phyloP scores from a whole-genome alignment of 805 yeast genomes.

The Kazachstania africana region DNA sequence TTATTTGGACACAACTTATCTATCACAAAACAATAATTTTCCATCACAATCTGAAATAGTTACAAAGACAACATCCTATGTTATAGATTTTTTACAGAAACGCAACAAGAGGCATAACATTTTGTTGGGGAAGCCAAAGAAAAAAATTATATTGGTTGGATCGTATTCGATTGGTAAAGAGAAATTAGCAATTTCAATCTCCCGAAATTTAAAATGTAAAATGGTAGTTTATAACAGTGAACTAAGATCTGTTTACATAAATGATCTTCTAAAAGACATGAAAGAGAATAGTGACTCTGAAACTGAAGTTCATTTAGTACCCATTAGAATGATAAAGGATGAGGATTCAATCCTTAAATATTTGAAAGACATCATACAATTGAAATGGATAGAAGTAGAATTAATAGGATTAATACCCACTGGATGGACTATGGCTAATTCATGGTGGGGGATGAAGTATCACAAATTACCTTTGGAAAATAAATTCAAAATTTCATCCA shows the following conservation, averaged over 20 bases:
- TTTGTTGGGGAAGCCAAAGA: constrained; percentile 1
- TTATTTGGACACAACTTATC: constrained; percentile 85
- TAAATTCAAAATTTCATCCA: constrained; percentile 6
- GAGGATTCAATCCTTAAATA: constrained; percentile 21
- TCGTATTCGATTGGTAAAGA: constrained; percentile 92
- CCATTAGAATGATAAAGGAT: constrained; percentile 45
- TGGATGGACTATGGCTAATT: constrained; percentile 65
- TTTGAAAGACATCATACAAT: constrained; percentile 5
- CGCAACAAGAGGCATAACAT: background rate
- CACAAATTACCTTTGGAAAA: constrained; percentile 6
- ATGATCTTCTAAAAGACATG: background rate
- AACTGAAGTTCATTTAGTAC: constrained; percentile 51
- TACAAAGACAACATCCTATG: constrained; percentile 42
- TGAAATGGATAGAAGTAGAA: constrained; percentile 11
- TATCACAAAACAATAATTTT: constrained; percentile 60
- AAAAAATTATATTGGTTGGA: constrained; percentile 44
- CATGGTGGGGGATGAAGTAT: constrained; percentile 6
- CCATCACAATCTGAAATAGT: constrained; percentile 70
- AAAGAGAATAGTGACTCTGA: background rate
- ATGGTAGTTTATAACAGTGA: constrained; percentile 29
- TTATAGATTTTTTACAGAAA: constrained; percentile 12
- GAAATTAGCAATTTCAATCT: constrained; percentile 58
- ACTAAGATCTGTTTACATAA: constrained; percentile 3
- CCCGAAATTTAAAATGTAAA: constrained; percentile 39
- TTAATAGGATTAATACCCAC: constrained; percentile 76